phyloP scores from a whole-genome alignment of 2,329 filamentous ascomycete species.

The Monosporascus sp. region DNA sequence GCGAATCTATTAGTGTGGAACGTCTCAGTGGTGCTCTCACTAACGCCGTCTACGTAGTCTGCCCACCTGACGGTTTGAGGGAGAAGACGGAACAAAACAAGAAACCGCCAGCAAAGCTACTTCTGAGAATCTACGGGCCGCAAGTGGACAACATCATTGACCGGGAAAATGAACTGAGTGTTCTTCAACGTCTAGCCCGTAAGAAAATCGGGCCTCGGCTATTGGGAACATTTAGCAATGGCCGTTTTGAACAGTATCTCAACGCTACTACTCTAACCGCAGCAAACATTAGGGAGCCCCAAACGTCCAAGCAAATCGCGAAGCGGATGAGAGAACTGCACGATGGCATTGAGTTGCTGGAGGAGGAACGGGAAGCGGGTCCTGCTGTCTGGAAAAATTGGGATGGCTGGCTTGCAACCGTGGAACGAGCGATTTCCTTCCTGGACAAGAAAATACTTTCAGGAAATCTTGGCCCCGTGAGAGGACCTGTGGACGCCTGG shows the following conservation, averaged over 20 bases:
- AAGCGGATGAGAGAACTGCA: conserved; percentile 97
- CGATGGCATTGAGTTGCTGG: conserved; percentile 82
- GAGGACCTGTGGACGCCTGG: conserved; percentile 46
- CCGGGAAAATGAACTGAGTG: conserved; percentile 80
- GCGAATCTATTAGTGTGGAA: conserved; percentile 64
- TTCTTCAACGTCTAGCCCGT: conserved; percentile 76
- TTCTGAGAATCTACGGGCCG: conserved; percentile 89
- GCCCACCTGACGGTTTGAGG: conserved; percentile 63
- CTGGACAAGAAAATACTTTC: conserved; percentile 55
- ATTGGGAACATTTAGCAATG: conserved; percentile 88
- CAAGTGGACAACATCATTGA: conserved; percentile 96
- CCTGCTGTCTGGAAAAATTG: conserved; percentile 88
- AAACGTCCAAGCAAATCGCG: conserved; percentile 86
- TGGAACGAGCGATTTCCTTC: conserved; percentile 52
- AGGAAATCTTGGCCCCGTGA: conserved; percentile 26
- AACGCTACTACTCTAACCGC: conserved; percentile 76
- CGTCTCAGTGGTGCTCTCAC: conserved; percentile 87
- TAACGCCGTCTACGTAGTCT: conserved; percentile 93
- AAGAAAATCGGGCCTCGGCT: conserved; percentile 92
- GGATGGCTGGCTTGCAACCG: conserved; percentile 80
- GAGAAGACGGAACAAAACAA: conserved; percentile 30
- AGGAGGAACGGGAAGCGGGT: conserved; percentile 70
- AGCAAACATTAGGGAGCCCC: conserved; percentile 69
- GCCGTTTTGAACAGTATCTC: conserved; percentile 92
- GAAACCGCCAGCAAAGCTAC: conserved; percentile 59